Base-by-base conservation (phyloP, 306 rosid genomes). In the Sophora flavescens region DNA sequence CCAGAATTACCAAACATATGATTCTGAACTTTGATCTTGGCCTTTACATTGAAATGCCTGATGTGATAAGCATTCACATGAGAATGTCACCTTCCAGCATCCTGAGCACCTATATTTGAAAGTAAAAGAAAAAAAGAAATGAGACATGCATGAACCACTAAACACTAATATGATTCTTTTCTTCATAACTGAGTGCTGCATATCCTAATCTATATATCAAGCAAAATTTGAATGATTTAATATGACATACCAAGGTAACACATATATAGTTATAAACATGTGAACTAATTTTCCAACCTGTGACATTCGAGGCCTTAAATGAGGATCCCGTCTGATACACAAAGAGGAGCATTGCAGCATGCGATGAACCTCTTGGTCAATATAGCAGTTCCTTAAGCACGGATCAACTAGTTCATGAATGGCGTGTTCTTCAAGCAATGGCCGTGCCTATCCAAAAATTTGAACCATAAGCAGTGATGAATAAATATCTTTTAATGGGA, bases 261-360 rank as follows among this genome's bases (percentile, higher is more conserved):
- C 10, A 63, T 2, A 51, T 7, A 41, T 41, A 63, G 36, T 26
- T n/a, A 50, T 18, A 47, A n/a, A 68, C 30, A 45, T 61, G 6
- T 35, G 61, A 67, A 41, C 73, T 5, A 32, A 56, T 26, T 26
- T 67, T 63, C 81, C 10, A 63, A 95, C 98, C 97, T 90, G 97
- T 71, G 99, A 95, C 96, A 92, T 93, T 52, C 97, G 89, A 38
- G 97, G 99, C 82, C 99, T 86, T 53, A 83, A 77, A 67, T 83
- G 88, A 63, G 93, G 93, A 41, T 90, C 97, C 3, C 84, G 76
- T 70, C 84, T 70, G 52, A 95, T 89, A 82, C 99, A 92, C 85
- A 90, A 77, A 59, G 92, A 89, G 10, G 92, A 93, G 52, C 99
- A 95, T 63, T 78, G 87, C 84, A 95, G 82, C 93, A 95, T 88